Evolutionary conservation across 179 eudicot genomes (phyloP), one percentile per base, ranked within the genome.

Genomic region (Silene noctiflora): DNA sequence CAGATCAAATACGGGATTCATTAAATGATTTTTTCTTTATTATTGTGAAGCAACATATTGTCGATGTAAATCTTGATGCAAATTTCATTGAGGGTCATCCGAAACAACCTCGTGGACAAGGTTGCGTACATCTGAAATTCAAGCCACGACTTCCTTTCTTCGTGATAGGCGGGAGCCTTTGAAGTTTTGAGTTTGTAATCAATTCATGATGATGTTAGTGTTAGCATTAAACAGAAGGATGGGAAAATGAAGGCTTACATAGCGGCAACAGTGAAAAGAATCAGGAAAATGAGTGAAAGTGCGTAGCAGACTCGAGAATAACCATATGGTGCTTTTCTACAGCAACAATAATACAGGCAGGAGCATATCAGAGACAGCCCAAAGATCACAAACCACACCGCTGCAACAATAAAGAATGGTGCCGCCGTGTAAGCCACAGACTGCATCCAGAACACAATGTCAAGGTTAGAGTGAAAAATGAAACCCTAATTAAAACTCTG

Each of bases 371-470:
- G 79, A 76, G 75, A 84, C 10, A 90, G 62, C 81, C 91, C 97
- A 75, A 90, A 90, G 56, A 87, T 14, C 42, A 88, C 29, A 75
- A 90, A 84, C 97, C 92, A 91, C 62, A 84, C 76, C 42, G 73
- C 83, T 24, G 88, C 94, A 71, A 83, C 72, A 16, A 80, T 35
- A 6, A 90, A 80, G 70, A 87, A 85, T 27, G 92, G 92, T 72
- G 74, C 88, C 29, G 91, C 89, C 29, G 94, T 85, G 77, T 82
- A 88, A 20, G 80, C 88, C 72, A 86, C 86, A 22, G 97, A 91
- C 97, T 91, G 94, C 88, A 83, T 65, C 42, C 10, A 68, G 25
- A 42, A 31, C 21, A 74, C 11, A 65, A 31, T 3, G 63, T 68
- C 67, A 64, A 55, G 17, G 61, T 73, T 61, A 82, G 67, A 33